Conservation (phyloP, 148 eudicot genomes). For the Silene latifolia region DNA sequence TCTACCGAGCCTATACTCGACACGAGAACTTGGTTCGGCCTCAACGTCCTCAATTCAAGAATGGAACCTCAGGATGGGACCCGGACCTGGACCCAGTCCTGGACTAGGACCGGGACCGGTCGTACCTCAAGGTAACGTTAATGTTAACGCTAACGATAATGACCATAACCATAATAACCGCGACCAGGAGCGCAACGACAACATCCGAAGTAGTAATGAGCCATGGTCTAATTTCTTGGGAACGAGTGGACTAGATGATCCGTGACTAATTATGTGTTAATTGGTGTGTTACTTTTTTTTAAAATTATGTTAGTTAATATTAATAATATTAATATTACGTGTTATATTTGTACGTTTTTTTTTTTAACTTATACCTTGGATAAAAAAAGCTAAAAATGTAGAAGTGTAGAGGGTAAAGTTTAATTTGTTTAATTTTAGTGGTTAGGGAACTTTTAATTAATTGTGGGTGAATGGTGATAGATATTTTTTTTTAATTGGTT, state of each 20-base stretch:
- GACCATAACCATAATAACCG: neutral
- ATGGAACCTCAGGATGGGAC: conserved; percentile 13
- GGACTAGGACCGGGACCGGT: neutral
- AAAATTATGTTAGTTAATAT: neutral
- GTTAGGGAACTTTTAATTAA: neutral
- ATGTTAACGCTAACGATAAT: neutral
- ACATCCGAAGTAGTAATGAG: conserved; percentile 7
- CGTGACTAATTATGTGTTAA: neutral
- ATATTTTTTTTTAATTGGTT: neutral
- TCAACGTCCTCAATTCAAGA: conserved; percentile 4
- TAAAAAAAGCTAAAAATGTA: conserved; percentile 1
- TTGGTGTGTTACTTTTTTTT: neutral
- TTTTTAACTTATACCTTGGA: neutral
- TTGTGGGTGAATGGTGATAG: conserved; percentile 12
- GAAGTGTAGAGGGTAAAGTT: conserved; percentile 10
- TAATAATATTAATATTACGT: neutral
- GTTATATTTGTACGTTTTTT: neutral
- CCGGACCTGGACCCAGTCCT: neutral
- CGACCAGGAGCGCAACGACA: neutral
- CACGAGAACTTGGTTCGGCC: conserved; percentile 7
- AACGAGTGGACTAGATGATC: conserved; percentile 24
- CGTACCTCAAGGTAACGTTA: neutral
- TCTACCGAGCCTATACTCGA: conserved; percentile 18
- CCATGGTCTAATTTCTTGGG: conserved; percentile 28
- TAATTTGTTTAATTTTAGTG: neutral